Base-by-base conservation (phyloP, 1,284 basidiomycete genomes). In the Ustilago cynodontis region DNA sequence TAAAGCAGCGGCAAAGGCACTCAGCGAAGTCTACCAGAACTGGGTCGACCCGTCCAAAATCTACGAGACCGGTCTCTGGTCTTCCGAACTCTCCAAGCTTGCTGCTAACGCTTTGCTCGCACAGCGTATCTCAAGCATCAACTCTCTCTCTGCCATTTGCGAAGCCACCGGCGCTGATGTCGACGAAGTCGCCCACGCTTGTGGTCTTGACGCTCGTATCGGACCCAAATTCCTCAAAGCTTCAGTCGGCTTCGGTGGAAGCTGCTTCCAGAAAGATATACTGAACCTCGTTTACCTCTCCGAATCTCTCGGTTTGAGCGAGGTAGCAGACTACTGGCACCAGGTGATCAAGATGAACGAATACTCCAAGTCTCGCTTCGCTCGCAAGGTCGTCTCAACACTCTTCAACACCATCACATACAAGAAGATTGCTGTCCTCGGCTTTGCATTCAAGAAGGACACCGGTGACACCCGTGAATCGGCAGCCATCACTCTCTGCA, bases 91-190 rank as follows among this genome's bases (percentile, higher is more conserved):
- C 47, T 93, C 94, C 82, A 99, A 99, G 89, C 92, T 99, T 78
- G 96, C 97, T 8, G 97, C 97, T 73, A 99, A 99, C 87, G 96
- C 96, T 55, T 94, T 99, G 92, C 92, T 99, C 67, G 97, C 96
- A 10, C 87, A 89, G 87, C 93, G 97, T 77, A 99, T 99, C 87
- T 98, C 96, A 10, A 97, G 94, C 63, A 90, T 99, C 89, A 99
- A 99, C 86, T 94, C 96, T 14, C 92, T 99, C 47, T 96, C 95
- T 26, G 97, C 97, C 59, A 98, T 99, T 86, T 99, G 97, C 87
- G 97, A 99, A 88, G 95, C 94, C n/a, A 99, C 97, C 7, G 97
- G 96, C 57, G 97, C 97, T 65, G 96, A 96, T 89, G 94, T 99
- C 67, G 94, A 98, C 87, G 97, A 99, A 88, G 96, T 99, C 75